phyloP scores from a whole-genome alignment of 495 filamentous ascomycete species.

The Haplographium delicatum region DNA sequence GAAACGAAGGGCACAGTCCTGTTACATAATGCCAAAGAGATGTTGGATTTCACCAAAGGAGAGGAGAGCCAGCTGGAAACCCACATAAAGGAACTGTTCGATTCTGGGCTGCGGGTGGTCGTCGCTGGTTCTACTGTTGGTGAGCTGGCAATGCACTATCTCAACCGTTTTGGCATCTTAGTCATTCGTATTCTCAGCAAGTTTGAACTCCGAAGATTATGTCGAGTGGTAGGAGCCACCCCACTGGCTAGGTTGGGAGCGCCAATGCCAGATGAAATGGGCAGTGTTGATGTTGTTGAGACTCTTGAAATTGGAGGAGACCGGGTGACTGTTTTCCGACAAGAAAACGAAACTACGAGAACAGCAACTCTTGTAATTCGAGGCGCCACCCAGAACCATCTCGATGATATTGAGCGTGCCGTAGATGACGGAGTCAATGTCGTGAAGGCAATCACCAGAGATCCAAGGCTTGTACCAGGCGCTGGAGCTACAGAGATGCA shows the following conservation, averaged over 20 bases:
- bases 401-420: slow-evolving; percentile 95
- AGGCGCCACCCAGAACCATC: slow-evolving; percentile 94
- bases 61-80: slow-evolving; percentile 89
- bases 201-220: slow-evolving; percentile 89
- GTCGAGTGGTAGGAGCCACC: slow-evolving; percentile 93
- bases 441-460: slow-evolving; percentile 95
- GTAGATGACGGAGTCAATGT: slow-evolving; percentile 99
- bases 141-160: slow-evolving; percentile 94
- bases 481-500: slow-evolving; percentile 96
- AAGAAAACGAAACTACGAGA: slow-evolving; percentile 86
- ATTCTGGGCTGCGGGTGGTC: slow-evolving; percentile 87
- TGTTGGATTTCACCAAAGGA: slow-evolving; percentile 96
- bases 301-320: slow-evolving; percentile 98
- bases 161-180: slow-evolving; percentile 93
- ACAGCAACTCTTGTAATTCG: slow-evolving; percentile 94
- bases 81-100: slow-evolving; percentile 89
- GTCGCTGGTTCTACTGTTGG: slow-evolving; percentile 87
- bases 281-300: slow-evolving; percentile 89
- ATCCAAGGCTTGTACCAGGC: slow-evolving; percentile 84
- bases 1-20: slow-evolving; percentile 99
- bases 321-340: slow-evolving; percentile 96
- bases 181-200: slow-evolving; percentile 98
- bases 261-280: slow-evolving; percentile 99
- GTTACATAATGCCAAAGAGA: slow-evolving; percentile 94
- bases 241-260: slow-evolving; percentile 92